These are phyloP conservation scores for Ceratocystis papillata DNA, from an alignment of 2,329 filamentous ascomycete species.

Conservation along the genomic window DNA sequence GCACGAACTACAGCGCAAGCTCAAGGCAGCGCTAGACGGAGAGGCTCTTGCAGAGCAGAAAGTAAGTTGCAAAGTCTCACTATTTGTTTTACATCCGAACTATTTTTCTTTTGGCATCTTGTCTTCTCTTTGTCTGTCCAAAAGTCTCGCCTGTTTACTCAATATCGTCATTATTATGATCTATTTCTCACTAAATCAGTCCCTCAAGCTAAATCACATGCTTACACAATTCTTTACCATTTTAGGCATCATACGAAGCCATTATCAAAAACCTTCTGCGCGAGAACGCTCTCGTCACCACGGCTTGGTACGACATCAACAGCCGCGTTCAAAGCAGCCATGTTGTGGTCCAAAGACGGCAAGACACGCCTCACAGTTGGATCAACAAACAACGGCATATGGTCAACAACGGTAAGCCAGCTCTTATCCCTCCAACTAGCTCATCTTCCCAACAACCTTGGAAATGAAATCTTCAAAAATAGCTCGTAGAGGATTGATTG, in stretches of 20 bases:
- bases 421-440: constrained; percentile 29
- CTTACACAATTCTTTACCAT: neutral
- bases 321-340: constrained; percentile 72
- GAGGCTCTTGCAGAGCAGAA: constrained; percentile 42
- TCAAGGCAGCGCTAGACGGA: constrained; percentile 44
- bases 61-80: constrained; percentile 34
- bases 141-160: neutral
- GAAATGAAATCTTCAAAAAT: neutral
- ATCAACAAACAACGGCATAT: constrained; percentile 69
- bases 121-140: neutral
- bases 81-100: constrained; percentile 2
- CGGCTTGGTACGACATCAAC: constrained; percentile 78
- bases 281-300: constrained; percentile 67
- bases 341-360: constrained; percentile 62
- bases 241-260: constrained; percentile 43
- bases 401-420: constrained; percentile 39
- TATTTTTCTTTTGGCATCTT: neutral
- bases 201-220: constrained; percentile 3
- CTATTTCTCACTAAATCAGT: neutral
- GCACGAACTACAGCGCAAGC: constrained; percentile 44
- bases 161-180: neutral
- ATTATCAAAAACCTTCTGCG: constrained; percentile 59
- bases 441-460: neutral
- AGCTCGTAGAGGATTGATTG: neutral
- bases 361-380: constrained; percentile 70